Base-by-base conservation (phyloP, 2,329 filamentous ascomycete genomes). In the Trichoderma asperellum region DNA sequence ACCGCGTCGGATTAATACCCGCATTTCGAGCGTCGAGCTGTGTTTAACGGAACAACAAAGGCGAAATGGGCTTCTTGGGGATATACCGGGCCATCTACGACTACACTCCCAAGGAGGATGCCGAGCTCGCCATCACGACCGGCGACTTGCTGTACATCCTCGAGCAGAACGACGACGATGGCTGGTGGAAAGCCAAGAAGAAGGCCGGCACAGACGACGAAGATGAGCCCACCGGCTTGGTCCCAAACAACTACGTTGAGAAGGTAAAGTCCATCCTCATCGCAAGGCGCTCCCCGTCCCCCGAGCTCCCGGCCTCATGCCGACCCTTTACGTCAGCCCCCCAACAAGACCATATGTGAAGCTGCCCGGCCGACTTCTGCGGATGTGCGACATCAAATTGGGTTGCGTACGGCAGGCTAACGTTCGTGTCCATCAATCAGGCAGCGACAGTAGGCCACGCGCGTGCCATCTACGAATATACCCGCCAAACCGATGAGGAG, bases 161-260 rank as follows among this genome's bases (percentile, higher is more conserved):
- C 69, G 93, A 97, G 76, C 96, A 96, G 83, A 91, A 89, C 72
- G 79, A 82, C 62, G 89, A 92, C 40, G 87, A 89, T 89, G 82
- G 93, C 78, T 98, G 96, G 96, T 98, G 96, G 96, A 96, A 91
- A 80, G 93, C 92, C 59, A 97, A 97, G 85, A 97, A 96, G 85
- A 93, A 91, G 83, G 93, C 94, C 72, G 88, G 87, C 37, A 86
- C 84, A 32, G 92, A 94, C 47, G 94, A 97, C 55, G 94, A 97
- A 53, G 94, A 97, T 55, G 94, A 97, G 81, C 94, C 94, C 3
- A 89, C 93, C 74, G 94, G 94, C 70, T 82, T 97, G 77, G 90
- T 99, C 70, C 96, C 96, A 16, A 94, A 92, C 78, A 99, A 97
- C 80, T 99, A 99, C 79, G 87, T 99, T 68, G 91, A 97, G 83